Percentiles rank a stretch among this genome's conserved stretches.
Conservation (phyloP, 2,329 filamentous ascomycete genomes). For the Sporothrix dimorphospora region DNA sequence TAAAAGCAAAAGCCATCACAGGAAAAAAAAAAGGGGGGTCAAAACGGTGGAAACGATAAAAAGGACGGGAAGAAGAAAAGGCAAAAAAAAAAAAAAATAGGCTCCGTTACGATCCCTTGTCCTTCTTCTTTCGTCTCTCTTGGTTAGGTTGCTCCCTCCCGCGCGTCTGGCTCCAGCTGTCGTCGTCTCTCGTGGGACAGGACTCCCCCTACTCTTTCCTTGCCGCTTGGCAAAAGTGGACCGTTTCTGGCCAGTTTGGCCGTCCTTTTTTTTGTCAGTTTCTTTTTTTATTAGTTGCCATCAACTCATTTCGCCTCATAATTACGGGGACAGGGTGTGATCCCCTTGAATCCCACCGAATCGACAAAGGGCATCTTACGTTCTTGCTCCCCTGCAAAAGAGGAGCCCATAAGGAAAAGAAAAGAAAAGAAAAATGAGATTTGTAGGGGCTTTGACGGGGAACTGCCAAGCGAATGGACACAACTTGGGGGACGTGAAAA, state of each 20-base stretch:
- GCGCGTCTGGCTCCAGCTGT: slow-evolving; percentile 1
- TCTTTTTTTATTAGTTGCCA: not conserved
- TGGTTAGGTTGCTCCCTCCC: not conserved
- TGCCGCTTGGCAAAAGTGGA: not conserved
- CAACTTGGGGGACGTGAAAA: not conserved
- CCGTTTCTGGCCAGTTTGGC: not conserved
- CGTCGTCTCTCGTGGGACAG: too few relatives aligned
- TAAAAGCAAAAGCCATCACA: not conserved
- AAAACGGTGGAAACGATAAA: not conserved
- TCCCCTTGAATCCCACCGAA: not conserved
- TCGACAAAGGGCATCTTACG: too few relatives aligned
- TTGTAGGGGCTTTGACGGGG: not conserved
- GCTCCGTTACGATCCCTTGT: not conserved
- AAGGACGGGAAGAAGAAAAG: not conserved
- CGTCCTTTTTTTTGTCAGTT: not conserved
- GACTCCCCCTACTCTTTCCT: too few relatives aligned
- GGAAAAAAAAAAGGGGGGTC: not conserved
- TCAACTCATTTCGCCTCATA: not conserved
- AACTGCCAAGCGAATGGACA: not conserved
- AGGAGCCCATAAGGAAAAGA: not conserved
- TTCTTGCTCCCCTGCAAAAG: not conserved
- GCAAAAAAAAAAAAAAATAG: not conserved
- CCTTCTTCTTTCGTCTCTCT: not conserved
- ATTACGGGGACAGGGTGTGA: slow-evolving; percentile 5
- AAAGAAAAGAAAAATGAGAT: not conserved